A percentile compares a stretch with the other conserved stretches of the same genome.
Conservation (phyloP, 108 stramenopile species). For the Nitzschia palea region DNA sequence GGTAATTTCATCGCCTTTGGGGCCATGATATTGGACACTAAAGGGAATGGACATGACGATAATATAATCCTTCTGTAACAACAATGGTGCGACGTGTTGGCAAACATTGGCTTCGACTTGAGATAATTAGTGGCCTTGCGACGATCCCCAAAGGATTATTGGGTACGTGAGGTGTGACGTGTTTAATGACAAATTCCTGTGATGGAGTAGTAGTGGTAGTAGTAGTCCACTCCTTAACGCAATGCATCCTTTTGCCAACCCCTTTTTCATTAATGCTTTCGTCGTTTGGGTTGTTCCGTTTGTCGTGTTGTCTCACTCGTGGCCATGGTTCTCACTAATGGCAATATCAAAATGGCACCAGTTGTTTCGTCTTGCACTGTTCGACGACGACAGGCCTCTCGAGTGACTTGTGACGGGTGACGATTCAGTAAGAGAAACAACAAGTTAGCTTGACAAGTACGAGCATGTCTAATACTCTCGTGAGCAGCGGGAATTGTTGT, state of each 20-base stretch:
- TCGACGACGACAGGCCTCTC: not conserved
- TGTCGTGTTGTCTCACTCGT: no score
- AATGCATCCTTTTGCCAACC: no score
- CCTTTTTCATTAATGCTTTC: no score
- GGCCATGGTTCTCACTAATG: no score
- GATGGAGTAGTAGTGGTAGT: no score
- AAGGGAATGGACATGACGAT: constrained; percentile 37
- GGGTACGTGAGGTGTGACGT: constrained; percentile 38
- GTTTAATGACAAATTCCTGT: constrained; percentile 47
- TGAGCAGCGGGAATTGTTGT: not conserved
- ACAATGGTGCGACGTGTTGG: constrained; percentile 27
- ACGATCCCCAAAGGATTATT: constrained; percentile 52
- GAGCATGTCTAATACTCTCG: no score
- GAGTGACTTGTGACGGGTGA: not conserved
- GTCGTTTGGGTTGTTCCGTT: no score
- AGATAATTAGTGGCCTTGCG: constrained; percentile 66
- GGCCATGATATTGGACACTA: constrained; percentile 42
- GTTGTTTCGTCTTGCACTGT: no score
- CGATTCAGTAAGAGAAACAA: not conserved
- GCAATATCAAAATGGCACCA: no score
- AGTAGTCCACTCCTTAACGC: no score
- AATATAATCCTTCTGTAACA: constrained; percentile 12
- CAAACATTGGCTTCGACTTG: constrained; percentile 73
- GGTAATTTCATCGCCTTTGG: constrained; percentile 25
- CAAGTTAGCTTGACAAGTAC: not conserved